Conservation (phyloP, 305 asterid genomes). For the Fraxinus latifolia region DNA sequence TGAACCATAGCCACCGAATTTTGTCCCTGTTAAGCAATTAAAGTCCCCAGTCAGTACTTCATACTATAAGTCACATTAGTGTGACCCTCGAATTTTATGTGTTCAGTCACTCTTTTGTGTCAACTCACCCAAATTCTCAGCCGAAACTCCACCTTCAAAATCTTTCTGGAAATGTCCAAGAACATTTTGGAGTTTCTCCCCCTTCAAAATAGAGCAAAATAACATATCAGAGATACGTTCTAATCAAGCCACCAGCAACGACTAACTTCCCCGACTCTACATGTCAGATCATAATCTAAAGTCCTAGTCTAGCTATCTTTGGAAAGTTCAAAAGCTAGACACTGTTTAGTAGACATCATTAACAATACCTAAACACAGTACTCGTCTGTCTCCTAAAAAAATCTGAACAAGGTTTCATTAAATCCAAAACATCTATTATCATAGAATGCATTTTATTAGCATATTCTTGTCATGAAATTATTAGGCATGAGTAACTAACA, state of each 20-base stretch:
- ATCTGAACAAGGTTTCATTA: conserved; percentile 11
- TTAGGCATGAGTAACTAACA: conserved; percentile 22
- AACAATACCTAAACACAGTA: background rate
- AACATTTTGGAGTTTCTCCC: conserved; percentile 78
- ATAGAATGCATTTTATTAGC: conserved; percentile 12
- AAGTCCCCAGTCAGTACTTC: conserved; percentile 31
- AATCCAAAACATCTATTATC: conserved; percentile 10
- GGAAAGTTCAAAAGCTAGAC: conserved; percentile 14
- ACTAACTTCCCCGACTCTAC: conserved; percentile 2
- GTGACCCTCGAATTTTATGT: background rate
- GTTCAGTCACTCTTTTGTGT: conserved; percentile 22
- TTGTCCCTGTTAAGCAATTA: conserved; percentile 64
- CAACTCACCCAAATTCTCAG: conserved; percentile 93
- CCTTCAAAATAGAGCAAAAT: conserved; percentile 50
- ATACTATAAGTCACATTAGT: conserved; percentile 14
- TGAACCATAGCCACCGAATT: conserved; percentile 94
- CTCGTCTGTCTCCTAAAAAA: conserved; percentile 14
- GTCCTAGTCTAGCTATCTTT: background rate
- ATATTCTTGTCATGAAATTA: background rate
- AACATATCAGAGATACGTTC: conserved; percentile 23
- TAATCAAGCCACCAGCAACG: conserved; percentile 11
- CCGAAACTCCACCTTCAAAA: conserved; percentile 96
- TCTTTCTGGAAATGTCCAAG: conserved; percentile 97
- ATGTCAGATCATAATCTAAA: background rate
- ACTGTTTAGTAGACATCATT: conserved; percentile 4